Base-by-base conservation (phyloP, 2,329 filamentous ascomycete species). In the Claviceps capensis region DNA sequence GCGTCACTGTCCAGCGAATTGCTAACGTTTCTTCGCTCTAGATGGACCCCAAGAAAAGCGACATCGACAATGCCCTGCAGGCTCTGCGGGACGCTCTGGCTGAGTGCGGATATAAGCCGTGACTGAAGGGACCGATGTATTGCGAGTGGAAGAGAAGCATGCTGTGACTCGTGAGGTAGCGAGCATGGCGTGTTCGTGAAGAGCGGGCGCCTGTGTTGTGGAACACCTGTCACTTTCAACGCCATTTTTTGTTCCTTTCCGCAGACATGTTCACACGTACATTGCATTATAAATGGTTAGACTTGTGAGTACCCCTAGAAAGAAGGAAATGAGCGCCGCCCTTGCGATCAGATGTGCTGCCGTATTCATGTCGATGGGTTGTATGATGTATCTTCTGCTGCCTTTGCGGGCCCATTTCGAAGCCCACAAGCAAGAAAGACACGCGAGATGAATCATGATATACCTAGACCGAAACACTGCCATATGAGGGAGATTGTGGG, bases 11-110 rank as follows among this genome's bases (percentile, higher is more conserved):
- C 8, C 3, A 16, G n/a, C 9, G 17, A 37, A 44, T 41, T 23
- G 30, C 50, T 52, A 44, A 52, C n/a, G n/a, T 37, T 43, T 7
- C 36, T 17, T 7, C 3, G 8, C 30, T 45, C 54, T 51, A 82
- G 71, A 87, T 83, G 62, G 88, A 96, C 64, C 78, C 87, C 30
- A 80, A 79, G 56, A 78, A 90, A 56, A 78, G 77, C 50, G 88
- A 98, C 65, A 81, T 97, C 60, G 86, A 94, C 57, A 86, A 85
- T 62, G 93, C 91, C 1, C 75, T 97, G 56, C 74, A 82, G 59
- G 86, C 87, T 45, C 69, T 98, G 59, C 83, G 85, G 71, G 79
- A 83, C 52, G 82, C 83, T 8, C 71, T 97, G 56, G 66, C 73
- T 1, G 90, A 95, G 69, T 84, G 81, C 52, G 88, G 88, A 50